Base-by-base conservation (phyloP, 225 moss, liverwort and hornwort species). In the Straminergon stramineum region DNA sequence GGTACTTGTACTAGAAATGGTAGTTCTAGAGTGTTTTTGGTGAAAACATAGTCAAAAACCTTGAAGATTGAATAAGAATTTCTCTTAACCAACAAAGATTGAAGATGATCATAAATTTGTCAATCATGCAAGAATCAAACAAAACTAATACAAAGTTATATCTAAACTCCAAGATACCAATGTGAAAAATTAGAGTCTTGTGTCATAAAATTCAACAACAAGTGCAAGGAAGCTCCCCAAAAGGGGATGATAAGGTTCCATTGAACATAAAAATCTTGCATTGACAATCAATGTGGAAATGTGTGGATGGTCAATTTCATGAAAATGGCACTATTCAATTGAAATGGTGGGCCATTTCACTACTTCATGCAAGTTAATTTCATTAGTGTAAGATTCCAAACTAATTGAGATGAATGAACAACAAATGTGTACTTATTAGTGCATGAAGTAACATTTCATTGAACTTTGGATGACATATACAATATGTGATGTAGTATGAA, bases 61-160 rank as follows among this genome's bases (percentile, higher is more conserved):
- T n/a, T n/a, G n/a, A n/a, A n/a, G n/a, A 8, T 45, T 5, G n/a
- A 10, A 0, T 17, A 9, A 9, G 5, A 73, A 28, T 6, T 10
- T 74, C 0, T 10, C 15, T 5, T 27, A 43, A 43, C 27, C 16
- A 43, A 27, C 3, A 4, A 75, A 48, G n/a, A n/a, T n/a, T n/a
- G 8, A 17, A 48, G 17, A 14, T 71, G 41, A 31, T 48, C 4
- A 48, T 18, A 0, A 27, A 45, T n/a, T 45, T 17, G 28, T 6
- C 74, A 74, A 74, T 10, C 1, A 45, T 17, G 6, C 17, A 74
- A 74, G 10, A 6, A 45, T 9, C 2, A 48, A 31, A 6, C 10
- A 31, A 31, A 31, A 31, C 75, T 5, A 75, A 23, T 24, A 71
- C 5, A 6, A 45, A 6, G 48, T 24, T 15, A 5, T n/a, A n/a